Evolutionary conservation across 176 grass and related monocot species (phyloP), one percentile per base, ranked within the genome.

Genomic region (Oryza glaberrima): DNA sequence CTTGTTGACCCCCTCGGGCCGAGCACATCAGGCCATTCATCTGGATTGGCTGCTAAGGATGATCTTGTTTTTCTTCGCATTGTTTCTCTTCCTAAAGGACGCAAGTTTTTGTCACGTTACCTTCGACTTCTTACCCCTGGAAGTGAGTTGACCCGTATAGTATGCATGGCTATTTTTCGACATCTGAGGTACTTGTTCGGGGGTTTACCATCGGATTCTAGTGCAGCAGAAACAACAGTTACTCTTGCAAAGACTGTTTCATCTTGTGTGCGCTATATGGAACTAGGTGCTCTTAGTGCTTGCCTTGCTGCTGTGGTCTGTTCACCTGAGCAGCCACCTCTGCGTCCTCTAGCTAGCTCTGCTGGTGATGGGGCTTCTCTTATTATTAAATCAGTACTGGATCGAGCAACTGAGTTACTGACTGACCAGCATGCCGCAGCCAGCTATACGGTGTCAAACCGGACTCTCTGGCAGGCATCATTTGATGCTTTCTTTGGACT

Each of bases 221-320:
- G 83, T 79, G 83, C 93, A 70, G 90, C 93, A 83, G 88, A 98
- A 86, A 95, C 90, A 60, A 91, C 69, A 56, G 80, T 70, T 56
- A 78, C 30, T 81, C 93, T 99, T 68, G 89, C 88, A 9, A 96
- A 86, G 80, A 92, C 88, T 41, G 91, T 96, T 83, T 92, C 93
- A 38, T 92, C 84, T 68, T 91, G 91, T 30, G 81, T 99, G 72
- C 64, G 28, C 44, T 87, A 92, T 84, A 99, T 96, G 91, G 96
- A 99, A 68, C 75, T 94, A 48, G 90, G 89, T 88, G 90, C 93
- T 34, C 85, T 99, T 47, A 89, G 96, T 56, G 96, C 96, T 66
- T 99, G 96, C 80, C 88, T 99, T 56, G 96, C 96, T 0, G 96
- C 96, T 40, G 84, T 96, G n/a, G 96, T 99, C 67, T 96, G 96